These are phyloP conservation scores for Lentinula sp. DNA, from an alignment of 768 basidiomycete species.

Conservation along the genomic window DNA sequence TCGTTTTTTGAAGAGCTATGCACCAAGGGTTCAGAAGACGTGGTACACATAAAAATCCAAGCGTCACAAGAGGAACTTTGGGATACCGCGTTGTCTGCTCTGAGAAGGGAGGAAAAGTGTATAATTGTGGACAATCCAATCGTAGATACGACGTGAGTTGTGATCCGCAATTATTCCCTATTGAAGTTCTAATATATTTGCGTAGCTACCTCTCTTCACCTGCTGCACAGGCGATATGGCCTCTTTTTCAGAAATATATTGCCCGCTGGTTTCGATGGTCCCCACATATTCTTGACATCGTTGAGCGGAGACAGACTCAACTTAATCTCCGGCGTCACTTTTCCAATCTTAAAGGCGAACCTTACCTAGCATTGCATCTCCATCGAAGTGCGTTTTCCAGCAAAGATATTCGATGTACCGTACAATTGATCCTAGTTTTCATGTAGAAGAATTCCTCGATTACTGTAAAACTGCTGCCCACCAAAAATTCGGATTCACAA, in stretches of 20 bases:
- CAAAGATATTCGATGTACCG: not conserved
- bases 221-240: constrained; percentile 34
- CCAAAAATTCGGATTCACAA: constrained; percentile 33
- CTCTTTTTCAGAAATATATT: constrained; percentile 31
- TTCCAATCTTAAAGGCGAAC: constrained; percentile 20
- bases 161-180: not conserved
- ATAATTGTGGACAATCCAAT: constrained; percentile 39
- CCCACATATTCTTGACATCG: constrained; percentile 23
- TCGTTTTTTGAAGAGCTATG: constrained; percentile 32
- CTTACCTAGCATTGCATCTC: constrained; percentile 43
- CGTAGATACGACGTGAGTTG: constrained; percentile 35
- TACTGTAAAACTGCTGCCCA: constrained; percentile 33
- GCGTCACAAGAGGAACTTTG: constrained; percentile 24
- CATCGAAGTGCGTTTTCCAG: constrained; percentile 27
- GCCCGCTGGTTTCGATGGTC: constrained; percentile 37
- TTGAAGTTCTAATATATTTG: too few species aligned
- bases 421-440: not conserved
- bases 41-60: constrained; percentile 26
- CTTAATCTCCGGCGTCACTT: constrained; percentile 24
- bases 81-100: constrained; percentile 26
- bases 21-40: constrained; percentile 22
- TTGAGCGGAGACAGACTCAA: constrained; percentile 25
- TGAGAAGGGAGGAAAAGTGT: constrained; percentile 30
- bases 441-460: constrained; percentile 34
- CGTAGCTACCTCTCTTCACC: constrained; percentile 33